Percentiles rank a stretch among this genome's conserved stretches.
Evolutionary conservation across 805 yeast genomes (phyloP).

Genomic region (Isabelozyma rhagii): DNA sequence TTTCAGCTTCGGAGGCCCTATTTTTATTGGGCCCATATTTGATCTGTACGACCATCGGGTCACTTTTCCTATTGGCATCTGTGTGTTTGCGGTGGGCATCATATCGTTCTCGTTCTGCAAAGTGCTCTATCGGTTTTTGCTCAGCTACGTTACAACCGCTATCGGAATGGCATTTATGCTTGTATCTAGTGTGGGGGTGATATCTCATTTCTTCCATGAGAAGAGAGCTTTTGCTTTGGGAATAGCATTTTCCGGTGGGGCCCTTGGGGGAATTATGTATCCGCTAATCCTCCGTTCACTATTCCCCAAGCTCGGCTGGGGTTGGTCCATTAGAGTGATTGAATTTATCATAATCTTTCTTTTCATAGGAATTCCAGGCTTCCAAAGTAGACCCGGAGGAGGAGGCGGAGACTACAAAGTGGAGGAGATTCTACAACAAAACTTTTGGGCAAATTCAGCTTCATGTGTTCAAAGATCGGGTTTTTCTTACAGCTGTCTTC

Average conservation of each 20-base stretch:
- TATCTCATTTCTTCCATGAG: conserved; percentile 62
- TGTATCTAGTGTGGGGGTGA: conserved; percentile 44
- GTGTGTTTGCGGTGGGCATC: conserved; percentile 44
- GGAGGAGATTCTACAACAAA: conserved; percentile 2
- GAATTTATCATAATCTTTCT: conserved; percentile 28
- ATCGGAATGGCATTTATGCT: conserved; percentile 60
- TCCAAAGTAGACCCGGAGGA: neutral
- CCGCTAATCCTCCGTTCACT: conserved; percentile 51
- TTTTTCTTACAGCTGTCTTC: conserved; percentile 27
- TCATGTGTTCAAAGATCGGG: conserved; percentile 32
- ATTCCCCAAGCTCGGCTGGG: conserved; percentile 48
- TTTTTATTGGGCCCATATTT: conserved; percentile 55
- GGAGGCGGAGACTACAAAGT: neutral
- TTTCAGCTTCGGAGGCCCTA: conserved; percentile 23
- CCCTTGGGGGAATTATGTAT: conserved; percentile 61
- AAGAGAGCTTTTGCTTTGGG: conserved; percentile 49
- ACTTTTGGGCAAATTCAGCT: conserved; percentile 30
- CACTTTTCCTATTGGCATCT: conserved; percentile 44
- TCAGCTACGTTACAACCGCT: conserved; percentile 57
- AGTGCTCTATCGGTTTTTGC: conserved; percentile 54
- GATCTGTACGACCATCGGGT: conserved; percentile 56
- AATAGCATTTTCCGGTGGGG: conserved; percentile 65
- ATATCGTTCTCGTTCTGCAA: conserved; percentile 52
- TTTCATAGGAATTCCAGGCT: conserved; percentile 7
- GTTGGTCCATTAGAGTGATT: conserved; percentile 56